Percentiles rank a stretch among this genome's conserved stretches.
Evolutionary conservation across 2,329 filamentous ascomycete species (phyloP).

Genomic region (Cladophialophora carrionii): DNA sequence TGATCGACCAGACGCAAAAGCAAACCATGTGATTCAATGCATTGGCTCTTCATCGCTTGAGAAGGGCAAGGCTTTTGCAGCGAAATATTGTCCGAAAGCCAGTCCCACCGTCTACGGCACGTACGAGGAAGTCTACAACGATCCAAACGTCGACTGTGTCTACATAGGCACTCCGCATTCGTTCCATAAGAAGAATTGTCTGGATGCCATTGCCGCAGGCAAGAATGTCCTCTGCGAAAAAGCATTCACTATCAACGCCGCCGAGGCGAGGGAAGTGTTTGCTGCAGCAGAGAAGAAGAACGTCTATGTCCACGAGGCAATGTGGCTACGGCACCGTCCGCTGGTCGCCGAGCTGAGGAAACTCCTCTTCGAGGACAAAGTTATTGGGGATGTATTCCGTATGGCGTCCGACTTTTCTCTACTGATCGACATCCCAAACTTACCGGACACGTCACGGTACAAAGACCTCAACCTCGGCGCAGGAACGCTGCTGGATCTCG

Average conservation of each 20-base stretch:
- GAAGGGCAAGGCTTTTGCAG: conserved; percentile 48
- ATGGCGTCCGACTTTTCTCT: conserved; percentile 57
- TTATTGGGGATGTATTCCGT: conserved; percentile 59
- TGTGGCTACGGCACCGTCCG: conserved; percentile 84
- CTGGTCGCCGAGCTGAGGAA: conserved; percentile 69
- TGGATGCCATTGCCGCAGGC: conserved; percentile 65
- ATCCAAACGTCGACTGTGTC: conserved; percentile 40
- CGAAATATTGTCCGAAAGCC: conserved; percentile 38
- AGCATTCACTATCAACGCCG: conserved; percentile 80
- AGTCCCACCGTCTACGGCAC: conserved; percentile 26
- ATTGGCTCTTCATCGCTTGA: conserved; percentile 49
- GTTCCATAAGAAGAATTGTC: conserved; percentile 88
- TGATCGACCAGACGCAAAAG: conserved; percentile 44
- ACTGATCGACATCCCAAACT: conserved; percentile 25
- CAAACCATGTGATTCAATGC: conserved; percentile 50
- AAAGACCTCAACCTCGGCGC: conserved; percentile 81
- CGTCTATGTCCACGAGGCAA: conserved; percentile 72
- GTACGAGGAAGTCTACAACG: conserved; percentile 34
- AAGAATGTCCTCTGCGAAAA: conserved; percentile 68
- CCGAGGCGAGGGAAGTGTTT: conserved; percentile 72
- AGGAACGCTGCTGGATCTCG: conserved; percentile 79
- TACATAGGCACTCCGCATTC: conserved; percentile 61
- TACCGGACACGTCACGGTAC: conserved; percentile 48
- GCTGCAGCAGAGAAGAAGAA: conserved; percentile 70
- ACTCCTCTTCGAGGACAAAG: conserved; percentile 54